Evolutionary conservation across 352 stramenopile genomes (phyloP).

Genomic region (Stramenopiles sp.): DNA sequence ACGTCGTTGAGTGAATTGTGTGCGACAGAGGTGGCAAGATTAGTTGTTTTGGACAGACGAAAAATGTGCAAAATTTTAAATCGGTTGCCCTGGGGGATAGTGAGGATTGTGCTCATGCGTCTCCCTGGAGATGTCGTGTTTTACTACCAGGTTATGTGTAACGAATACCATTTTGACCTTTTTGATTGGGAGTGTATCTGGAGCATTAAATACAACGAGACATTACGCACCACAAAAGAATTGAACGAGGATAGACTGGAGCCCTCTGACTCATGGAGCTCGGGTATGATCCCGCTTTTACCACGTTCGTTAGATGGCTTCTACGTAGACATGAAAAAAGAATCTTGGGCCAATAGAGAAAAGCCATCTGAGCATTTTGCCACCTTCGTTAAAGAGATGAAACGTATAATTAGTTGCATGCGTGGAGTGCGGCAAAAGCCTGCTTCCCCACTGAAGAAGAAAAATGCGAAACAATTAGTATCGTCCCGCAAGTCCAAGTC

Average conservation of each 20-base stretch:
- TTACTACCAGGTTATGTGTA: not conserved
- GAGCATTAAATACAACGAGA: not conserved
- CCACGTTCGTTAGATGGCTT: conserved; percentile 2
- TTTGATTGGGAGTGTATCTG: not conserved
- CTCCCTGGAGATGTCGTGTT: not conserved
- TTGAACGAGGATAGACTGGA: not conserved
- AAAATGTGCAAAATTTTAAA: conserved; percentile 1
- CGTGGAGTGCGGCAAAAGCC: too few species aligned
- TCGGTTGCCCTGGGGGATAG: not conserved
- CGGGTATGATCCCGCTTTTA: not conserved
- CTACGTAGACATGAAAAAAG: conserved; percentile 6
- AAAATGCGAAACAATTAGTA: too few species aligned
- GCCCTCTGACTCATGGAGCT: not conserved
- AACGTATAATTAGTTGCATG: too few species aligned
- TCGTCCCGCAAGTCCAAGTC: too few species aligned
- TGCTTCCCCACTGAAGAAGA: too few species aligned
- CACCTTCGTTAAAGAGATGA: too few species aligned
- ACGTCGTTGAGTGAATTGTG: too few species aligned
- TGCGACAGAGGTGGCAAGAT: too few species aligned
- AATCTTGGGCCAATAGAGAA: not conserved
- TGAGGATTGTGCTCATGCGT: not conserved
- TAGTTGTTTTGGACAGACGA: too few species aligned
- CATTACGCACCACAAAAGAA: not conserved
- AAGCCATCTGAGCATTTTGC: too few species aligned
- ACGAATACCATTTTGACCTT: not conserved